Evolutionary conservation across 2,329 filamentous ascomycete genomes (phyloP), one percentile per base, ranked within the genome.

Genomic region (Coleophoma crateriformis): DNA sequence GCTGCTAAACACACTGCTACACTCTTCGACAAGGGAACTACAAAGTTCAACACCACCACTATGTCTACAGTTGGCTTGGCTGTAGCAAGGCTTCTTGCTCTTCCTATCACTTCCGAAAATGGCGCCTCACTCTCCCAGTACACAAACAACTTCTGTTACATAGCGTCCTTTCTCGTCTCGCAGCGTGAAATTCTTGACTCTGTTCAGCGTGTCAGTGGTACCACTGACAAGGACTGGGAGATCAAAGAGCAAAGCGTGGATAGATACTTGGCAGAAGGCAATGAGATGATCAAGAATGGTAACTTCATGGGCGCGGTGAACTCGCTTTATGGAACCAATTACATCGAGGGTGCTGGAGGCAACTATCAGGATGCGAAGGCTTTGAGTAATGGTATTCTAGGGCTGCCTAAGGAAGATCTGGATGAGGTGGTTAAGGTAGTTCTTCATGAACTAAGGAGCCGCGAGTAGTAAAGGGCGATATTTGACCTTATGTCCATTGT

Each of bases 11-110:
- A 10, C 27, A 27, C 27, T 27, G 27, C 27, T 10, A 27, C 27
- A 27, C 27, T 27, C 27, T 27, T 27, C 27, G 27, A 27, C 27
- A 27, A 7, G 27, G 27, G 27, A 27, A 27, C 27, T 27, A 70
- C 65, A 6, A 66, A 61, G 35, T 69, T 75, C 50, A 71, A 68
- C 17, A 69, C 65, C 1, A 72, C 68, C 12, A 81, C 78, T 0
- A 76, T 71, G 67, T 51, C 65, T 27, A 75, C 79, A 61, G 73
- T 74, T 46, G 82, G 77, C 0, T 68, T 74, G 1, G 80, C 78
- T 0, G 68, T 83, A 12, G 79, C 79, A 1, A 65, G 61, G 0
- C 58, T 80, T 0, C 59, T 81, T 2, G 73, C 67, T 38, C 61
- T 49, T 7, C 70, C 27, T 7, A 27, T 27, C 27, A 27, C 27